Evolutionary conservation across 83 land plant genomes (phyloP).

Genomic region (Picea abies): DNA sequence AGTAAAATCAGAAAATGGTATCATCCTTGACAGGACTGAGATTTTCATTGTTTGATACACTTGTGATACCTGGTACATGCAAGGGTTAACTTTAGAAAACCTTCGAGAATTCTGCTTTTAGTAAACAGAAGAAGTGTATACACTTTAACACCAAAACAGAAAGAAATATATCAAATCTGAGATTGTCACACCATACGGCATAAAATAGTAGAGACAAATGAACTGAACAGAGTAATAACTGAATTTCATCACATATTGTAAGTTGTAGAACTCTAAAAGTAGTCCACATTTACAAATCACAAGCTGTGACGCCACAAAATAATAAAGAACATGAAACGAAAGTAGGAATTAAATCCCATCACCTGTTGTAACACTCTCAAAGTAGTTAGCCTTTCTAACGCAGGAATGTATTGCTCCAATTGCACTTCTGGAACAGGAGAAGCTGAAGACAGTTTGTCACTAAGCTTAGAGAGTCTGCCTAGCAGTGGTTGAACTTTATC

Average conservation of each 20-base stretch:
- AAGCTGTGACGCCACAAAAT: too few species aligned
- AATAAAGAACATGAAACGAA: not conserved
- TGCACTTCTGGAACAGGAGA: conserved; percentile 92
- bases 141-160: too few species aligned
- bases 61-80: conserved; percentile 76
- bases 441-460: conserved; percentile 85
- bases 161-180: too few species aligned
- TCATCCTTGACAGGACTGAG: conserved; percentile 58
- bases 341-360: not conserved
- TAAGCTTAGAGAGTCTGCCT: conserved; percentile 60
- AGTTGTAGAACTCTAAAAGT: too few species aligned
- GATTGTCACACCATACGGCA: not conserved
- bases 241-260: too few species aligned
- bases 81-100: not conserved
- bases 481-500: conserved; percentile 77
- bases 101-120: not conserved
- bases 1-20: conserved; percentile 82
- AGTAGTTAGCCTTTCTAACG: conserved; percentile 81
- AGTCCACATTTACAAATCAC: too few species aligned
- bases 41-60: conserved; percentile 90
- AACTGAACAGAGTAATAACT: too few species aligned
- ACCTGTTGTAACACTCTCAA: conserved; percentile 94
- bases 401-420: conserved; percentile 76
- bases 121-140: not conserved
- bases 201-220: not conserved